Base-by-base conservation (phyloP, 2,329 filamentous ascomycete species). In the Allantophomopsis lycopodina region DNA sequence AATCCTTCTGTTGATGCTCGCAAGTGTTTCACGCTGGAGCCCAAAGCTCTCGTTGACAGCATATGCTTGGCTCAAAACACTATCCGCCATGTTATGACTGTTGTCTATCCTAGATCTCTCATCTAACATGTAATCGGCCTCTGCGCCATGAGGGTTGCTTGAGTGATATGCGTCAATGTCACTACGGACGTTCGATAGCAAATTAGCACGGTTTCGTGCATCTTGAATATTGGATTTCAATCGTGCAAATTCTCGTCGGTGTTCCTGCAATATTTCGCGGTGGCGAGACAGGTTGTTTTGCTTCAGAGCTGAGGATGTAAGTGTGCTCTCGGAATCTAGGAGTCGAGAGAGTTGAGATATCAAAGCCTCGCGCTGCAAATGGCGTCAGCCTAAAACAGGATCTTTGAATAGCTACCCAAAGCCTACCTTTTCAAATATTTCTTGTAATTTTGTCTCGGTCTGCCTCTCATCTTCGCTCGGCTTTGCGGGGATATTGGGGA, bases 111-210 rank as follows among this genome's bases (percentile, higher is more conserved):
- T 75, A 45, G 69, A 66, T 38, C 91, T 74, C 69, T 98, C 91
- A 51, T 84, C 82, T 20, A 98, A 72, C 88, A 98, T 95, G 66
- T 96, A 98, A 44, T 98, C 89, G 36, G 86, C 86, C 63, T 96
- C 91, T 40, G 80, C 83, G 2, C 78, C 77, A 50, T 76, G 83
- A 7, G 85, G 84, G 56, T 94, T 91, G 41, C 75, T 76, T 37
- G 80, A 75, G 40, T 83, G 83, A 64, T 94, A 95, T 40, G 85
- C 79, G 59, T 86, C 74, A 59, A 96, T 96, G 59, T 98, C 91
- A 52, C 82, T 83, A 46, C 86, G 83, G 37, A 98, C 87, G 54
- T 86, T 91, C 39, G 79, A 82, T 41, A 98, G 76, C 23, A 98
- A 76, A 60, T 96, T 94, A 41, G 84, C 83, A 48, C 87, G 79